Evolutionary conservation across 1,284 basidiomycete genomes (phyloP), one percentile per base, ranked within the genome.

Genomic region (Termitomyces sp.): DNA sequence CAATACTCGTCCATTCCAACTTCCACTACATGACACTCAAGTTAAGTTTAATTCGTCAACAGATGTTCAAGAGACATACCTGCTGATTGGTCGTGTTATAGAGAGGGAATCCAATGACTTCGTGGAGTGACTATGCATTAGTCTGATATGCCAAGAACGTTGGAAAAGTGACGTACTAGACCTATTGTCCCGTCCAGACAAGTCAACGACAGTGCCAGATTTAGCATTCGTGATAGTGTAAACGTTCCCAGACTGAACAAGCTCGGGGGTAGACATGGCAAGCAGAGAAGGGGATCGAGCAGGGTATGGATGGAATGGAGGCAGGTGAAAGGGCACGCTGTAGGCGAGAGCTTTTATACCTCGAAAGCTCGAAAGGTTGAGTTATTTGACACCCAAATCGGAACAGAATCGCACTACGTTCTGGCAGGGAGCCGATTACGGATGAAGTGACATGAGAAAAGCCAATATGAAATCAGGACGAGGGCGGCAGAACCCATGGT

Each of bases 151-250:
- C 12, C 24, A 19, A 24, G 33, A 26, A 50, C 15, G 13, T 17
- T 31, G 8, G 10, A 39, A 12, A 43, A 10, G 24, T 7, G 9
- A 68, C 73, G 33, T 57, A 80, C 79, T 68, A 43, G 76, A 72
- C 31, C 48, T 64, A 48, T 77, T 69, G 62, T 84, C 79, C 4
- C 50, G 67, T 0, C 76, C 80, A n/a, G 79, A 82, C 39, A 84
- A 71, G 61, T 84, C 83, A 13, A 83, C 53, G 24, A 73, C 77
- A 2, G 77, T 83, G 0, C 74, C 75, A 30, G 72, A 67, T 57
- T 77, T 74, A 59, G 65, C 70, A 65, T 85, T 84, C 39, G 67
- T 69, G 54, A 85, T 71, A 33, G 65, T 70, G 67, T 82, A 83
- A 15, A 65, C 68, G 30, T 52, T 53, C 6, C 72, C 72, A 24